Evolutionary conservation across 2,329 filamentous ascomycete genomes (phyloP).

Genomic region (Fusarium incarnatum): DNA sequence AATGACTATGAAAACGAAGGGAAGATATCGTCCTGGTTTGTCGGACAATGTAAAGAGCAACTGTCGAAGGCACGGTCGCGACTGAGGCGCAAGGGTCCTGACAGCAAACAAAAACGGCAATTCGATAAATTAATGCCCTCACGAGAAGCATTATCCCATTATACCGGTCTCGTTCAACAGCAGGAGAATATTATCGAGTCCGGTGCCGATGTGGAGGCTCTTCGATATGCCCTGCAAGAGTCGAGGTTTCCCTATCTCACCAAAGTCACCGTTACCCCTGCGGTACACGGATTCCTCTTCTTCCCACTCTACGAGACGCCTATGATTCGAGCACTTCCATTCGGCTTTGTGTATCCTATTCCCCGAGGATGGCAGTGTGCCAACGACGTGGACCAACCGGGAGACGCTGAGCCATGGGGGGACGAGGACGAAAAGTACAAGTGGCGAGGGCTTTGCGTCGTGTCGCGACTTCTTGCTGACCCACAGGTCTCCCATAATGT

Average conservation of each 20-base stretch:
- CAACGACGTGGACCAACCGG: not conserved
- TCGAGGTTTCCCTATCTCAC: not conserved
- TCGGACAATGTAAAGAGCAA: not conserved
- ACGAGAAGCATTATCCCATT: not conserved
- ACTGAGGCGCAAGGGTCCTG: not conserved
- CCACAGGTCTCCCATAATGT: not conserved
- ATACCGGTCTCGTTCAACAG: not conserved
- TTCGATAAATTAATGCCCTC: not conserved
- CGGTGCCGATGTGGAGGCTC: not conserved
- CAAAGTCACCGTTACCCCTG: not conserved
- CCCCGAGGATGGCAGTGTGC: not conserved
- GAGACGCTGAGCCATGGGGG: not conserved
- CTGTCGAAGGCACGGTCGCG: not conserved
- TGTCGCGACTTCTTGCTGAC: not conserved
- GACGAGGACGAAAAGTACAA: not conserved
- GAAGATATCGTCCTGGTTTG: not conserved
- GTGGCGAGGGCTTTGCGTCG: not conserved
- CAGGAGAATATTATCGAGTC: not conserved
- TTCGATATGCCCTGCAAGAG: not conserved
- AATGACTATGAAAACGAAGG: not conserved
- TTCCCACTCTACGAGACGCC: slow-evolving; percentile 4
- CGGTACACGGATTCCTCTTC: not conserved
- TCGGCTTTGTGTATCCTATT: slow-evolving; percentile 6
- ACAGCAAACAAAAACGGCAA: not conserved
- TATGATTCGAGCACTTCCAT: slow-evolving; percentile 13